These are phyloP conservation scores for Dinochytrium kinnereticum DNA, from an alignment of 371 early-diverging fungal species.

Conservation along the genomic window DNA sequence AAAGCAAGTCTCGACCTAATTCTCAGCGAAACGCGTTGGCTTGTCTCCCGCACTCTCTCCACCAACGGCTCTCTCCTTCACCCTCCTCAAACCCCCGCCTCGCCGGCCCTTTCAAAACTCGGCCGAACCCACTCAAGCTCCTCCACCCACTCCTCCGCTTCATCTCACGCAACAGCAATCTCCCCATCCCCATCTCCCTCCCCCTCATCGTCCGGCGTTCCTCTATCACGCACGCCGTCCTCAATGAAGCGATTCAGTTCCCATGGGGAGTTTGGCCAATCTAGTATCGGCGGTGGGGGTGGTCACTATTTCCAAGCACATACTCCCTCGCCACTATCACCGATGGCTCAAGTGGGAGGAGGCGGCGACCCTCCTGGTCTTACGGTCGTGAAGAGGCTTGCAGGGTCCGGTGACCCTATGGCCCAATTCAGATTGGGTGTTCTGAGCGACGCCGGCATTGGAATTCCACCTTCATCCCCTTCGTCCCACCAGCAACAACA, in stretches of 20 bases:
- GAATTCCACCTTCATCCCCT: neutral
- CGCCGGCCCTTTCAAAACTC: neutral
- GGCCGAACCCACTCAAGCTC: neutral
- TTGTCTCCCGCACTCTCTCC: neutral
- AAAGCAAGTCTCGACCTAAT: neutral
- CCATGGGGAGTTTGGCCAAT: neutral
- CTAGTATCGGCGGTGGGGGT: neutral
- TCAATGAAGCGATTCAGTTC: neutral
- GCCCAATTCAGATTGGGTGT: neutral
- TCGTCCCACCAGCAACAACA: neutral
- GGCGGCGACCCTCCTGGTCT: neutral
- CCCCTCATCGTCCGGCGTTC: neutral
- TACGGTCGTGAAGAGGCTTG: neutral
- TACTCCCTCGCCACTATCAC: neutral
- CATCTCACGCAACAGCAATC: neutral
- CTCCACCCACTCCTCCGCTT: neutral
- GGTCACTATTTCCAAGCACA: neutral
- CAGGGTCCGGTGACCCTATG: neutral
- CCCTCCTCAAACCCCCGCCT: neutral
- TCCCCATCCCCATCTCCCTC: constrained; percentile 4
- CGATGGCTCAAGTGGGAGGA: neutral
- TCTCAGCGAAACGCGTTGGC: constrained; percentile 9
- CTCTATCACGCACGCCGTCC: neutral
- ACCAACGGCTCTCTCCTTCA: neutral
- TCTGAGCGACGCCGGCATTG: constrained; percentile 1